Evolutionary conservation across 208 protist species (phyloP).

Genomic region (Balamuthia mandrillaris): DNA sequence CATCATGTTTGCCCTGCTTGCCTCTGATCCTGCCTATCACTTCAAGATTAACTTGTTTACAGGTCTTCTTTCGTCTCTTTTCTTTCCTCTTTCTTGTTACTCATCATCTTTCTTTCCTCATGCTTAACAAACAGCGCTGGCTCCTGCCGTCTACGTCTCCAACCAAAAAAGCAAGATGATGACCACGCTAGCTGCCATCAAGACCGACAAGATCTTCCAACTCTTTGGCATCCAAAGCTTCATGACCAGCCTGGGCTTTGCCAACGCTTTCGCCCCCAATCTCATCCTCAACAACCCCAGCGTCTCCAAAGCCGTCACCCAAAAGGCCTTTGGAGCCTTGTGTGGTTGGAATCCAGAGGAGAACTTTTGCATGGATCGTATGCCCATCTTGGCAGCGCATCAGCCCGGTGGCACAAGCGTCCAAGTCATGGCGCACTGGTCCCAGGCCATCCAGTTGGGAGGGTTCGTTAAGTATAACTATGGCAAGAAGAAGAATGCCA

Average conservation of each 20-base stretch:
- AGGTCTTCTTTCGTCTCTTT: too few relatives aligned
- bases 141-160: not conserved
- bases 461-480: slow-evolving; percentile 21
- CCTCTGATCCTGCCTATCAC: not conserved
- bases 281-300: too few relatives aligned
- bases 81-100: too few relatives aligned
- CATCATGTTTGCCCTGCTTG: not conserved
- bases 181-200: slow-evolving; percentile 22
- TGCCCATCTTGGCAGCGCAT: slow-evolving; percentile 8
- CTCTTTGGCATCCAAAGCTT: slow-evolving; percentile 12
- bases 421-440: slow-evolving; percentile 33
- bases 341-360: slow-evolving; percentile 27
- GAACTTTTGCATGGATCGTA: slow-evolving; percentile 5
- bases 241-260: too few relatives aligned
- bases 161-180: slow-evolving; percentile 35
- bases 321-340: not conserved
- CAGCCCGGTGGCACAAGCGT: slow-evolving; percentile 16
- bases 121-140: not conserved
- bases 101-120: too few relatives aligned
- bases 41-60: not conserved
- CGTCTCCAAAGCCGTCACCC: not conserved
- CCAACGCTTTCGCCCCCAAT: too few relatives aligned
- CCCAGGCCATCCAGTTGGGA: not conserved
- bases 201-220: slow-evolving; percentile 25
- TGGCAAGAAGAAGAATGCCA: slow-evolving; percentile 13